Conservation (phyloP, 2,329 filamentous ascomycete genomes). For the Aspergillus fumigatus region DNA sequence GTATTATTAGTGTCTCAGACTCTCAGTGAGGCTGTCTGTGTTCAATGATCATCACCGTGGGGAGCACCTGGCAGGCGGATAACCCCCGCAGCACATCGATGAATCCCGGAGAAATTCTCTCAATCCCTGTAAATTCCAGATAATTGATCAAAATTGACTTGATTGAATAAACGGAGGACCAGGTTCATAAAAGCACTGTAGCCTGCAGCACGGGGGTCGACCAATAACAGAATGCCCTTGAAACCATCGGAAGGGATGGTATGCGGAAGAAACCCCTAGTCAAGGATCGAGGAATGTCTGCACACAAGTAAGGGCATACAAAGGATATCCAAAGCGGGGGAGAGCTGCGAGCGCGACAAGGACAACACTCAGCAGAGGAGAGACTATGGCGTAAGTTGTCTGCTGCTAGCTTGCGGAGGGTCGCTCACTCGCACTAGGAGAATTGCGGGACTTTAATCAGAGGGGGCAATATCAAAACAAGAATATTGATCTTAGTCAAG, state of each 20-base stretch:
- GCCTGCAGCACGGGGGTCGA: neutral
- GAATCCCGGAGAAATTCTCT: neutral
- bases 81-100: neutral
- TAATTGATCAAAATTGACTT: neutral
- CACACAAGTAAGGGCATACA: constrained; percentile 7
- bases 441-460: neutral
- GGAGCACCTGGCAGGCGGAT: neutral
- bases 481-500: neutral
- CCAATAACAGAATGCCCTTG: neutral
- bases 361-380: neutral
- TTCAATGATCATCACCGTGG: neutral
- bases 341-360: neutral
- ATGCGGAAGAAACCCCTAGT: constrained; percentile 13
- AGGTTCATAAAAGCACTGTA: neutral
- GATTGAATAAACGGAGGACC: constrained; percentile 1
- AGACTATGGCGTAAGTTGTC: neutral
- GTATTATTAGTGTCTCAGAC: neutral
- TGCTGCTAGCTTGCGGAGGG: neutral
- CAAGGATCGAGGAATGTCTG: constrained; percentile 8
- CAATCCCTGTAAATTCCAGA: neutral
- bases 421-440: neutral
- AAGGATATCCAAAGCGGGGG: constrained; percentile 2
- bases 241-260: constrained; percentile 5
- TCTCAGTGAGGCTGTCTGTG: neutral
- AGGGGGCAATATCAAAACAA: neutral